Base-by-base conservation (phyloP, 306 rosid genomes). In the Citrullus colocynthis region DNA sequence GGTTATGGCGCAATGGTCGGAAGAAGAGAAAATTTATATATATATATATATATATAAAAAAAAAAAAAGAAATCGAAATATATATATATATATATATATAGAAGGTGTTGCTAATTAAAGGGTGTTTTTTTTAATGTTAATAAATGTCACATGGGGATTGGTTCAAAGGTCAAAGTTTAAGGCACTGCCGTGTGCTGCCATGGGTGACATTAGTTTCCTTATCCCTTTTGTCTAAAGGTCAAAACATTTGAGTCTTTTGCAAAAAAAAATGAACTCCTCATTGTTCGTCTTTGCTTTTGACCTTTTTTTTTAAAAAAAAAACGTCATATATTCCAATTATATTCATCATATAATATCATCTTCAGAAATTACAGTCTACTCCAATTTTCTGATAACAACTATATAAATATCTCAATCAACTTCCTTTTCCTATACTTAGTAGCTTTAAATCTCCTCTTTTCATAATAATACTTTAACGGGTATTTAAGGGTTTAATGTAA, bases 81-180 rank as follows among this genome's bases (percentile, higher is more conserved):
- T 7, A n/a, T 20, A 60, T 60, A 12, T 4, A 59, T 24, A 21
- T 58, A 59, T 21, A 58, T 9, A n/a, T 9, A 24, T 58, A 2
- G 14, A 9, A 24, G 6, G 37, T 6, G 69, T 7, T 32, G 42
- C 3, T 59, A 56, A 21, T 48, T 48, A 45, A 45, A 24, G 36
- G 36, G 6, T 21, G 1, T 44, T 21, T 58, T 0, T 48, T 3
- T 48, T 13, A 48, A 48, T 48, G 2, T 41, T 67, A 20, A 70
- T 44, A 44, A 70, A 69, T 42, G 76, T 70, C 57, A 70, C 76
- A 70, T 70, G 76, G 76, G 41, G 76, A 70, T 70, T 70, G 56
- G 57, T 70, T 24, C 2, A 44, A 70, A 70, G 37, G 75, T 70
- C 75, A 70, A 70, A 70, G 75, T 44, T 44, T 44, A 9, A n/a